phyloP scores from a whole-genome alignment of 2,329 filamentous ascomycete species.

The Bipolaris bicolor region DNA sequence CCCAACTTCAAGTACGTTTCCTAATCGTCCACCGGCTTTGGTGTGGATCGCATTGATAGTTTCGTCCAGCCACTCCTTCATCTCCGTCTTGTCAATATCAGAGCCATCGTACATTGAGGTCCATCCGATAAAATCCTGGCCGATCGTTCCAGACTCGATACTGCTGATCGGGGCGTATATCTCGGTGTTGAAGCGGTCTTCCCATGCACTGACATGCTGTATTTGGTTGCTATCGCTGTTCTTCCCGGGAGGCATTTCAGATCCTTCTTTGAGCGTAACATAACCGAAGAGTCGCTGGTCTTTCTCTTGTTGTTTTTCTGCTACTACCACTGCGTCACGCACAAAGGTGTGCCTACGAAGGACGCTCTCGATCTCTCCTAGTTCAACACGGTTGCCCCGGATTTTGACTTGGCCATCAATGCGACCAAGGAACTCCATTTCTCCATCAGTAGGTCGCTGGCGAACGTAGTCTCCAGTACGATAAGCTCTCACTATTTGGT shows the following conservation, averaged over 20 bases:
- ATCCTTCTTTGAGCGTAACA: background rate
- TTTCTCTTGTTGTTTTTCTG: background rate
- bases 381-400: slow-evolving; percentile 32
- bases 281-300: slow-evolving; percentile 1
- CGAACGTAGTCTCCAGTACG: slow-evolving; percentile 31
- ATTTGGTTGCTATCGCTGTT: background rate
- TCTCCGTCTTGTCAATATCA: slow-evolving; percentile 12
- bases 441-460: slow-evolving; percentile 23
- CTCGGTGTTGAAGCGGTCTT: slow-evolving; percentile 12
- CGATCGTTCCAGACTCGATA: background rate
- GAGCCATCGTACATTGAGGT: slow-evolving; percentile 19
- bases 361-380: slow-evolving; percentile 29
- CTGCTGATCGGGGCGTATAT: slow-evolving; percentile 1
- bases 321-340: background rate
- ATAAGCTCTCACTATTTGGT: slow-evolving; percentile 33
- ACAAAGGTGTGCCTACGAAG: slow-evolving; percentile 2
- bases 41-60: slow-evolving; percentile 10
- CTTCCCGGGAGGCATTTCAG: background rate
- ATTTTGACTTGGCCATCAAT: slow-evolving; percentile 35
- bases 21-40: background rate
- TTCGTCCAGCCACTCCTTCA: slow-evolving; percentile 21
- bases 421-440: slow-evolving; percentile 22
- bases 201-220: slow-evolving; percentile 10
- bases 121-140: slow-evolving; percentile 16
- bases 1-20: slow-evolving; percentile 15